Evolutionary conservation across 2,329 filamentous ascomycete species (phyloP), one percentile per base, ranked within the genome.

Genomic region (Lasiodiplodia sp.): DNA sequence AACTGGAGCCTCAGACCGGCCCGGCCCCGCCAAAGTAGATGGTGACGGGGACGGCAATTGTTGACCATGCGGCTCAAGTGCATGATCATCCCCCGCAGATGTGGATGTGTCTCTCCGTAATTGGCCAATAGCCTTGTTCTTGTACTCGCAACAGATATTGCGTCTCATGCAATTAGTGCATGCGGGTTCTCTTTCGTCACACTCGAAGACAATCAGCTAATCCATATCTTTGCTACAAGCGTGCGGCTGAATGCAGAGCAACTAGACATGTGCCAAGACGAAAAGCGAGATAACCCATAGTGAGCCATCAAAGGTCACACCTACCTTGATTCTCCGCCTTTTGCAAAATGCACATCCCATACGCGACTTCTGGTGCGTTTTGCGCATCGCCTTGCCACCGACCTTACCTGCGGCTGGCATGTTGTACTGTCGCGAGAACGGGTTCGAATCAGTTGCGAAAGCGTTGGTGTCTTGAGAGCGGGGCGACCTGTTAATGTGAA

Each of bases 161-260:
- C 77, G 75, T 53, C 75, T 76, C 10, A 75, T 73, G 53, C 76
- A 78, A 38, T 75, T 75, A 18, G 73, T 72, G 67, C 76, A 78
- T 18, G 66, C 71, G 5, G 76, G 76, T 52, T 72, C 73, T 47
- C 72, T 71, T 67, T 78, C 76, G 69, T 77, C 76, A 66, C 76
- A 78, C 75, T 67, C 31, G 40, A 7, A 21, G 12, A 58, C 4
- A 16, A 40, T 49, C 8, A 66, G 31, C n/a, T 14, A 63, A 3
- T 10, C 12, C n/a, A 31, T 23, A 8, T 4, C 44, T 21, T 21
- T n/a, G n/a, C 18, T n/a, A 18, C 44, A 14, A 21, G 52, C n/a
- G 28, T 34, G 31, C 31, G 12, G 4, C 18, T 56, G 52, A 56
- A 16, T 28, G 18, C 5, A 31, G 31, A 34, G 31, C 8, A 34